Evolutionary conservation across 2,329 filamentous ascomycete genomes (phyloP).

Genomic region (Colletotrichum brevisporum): DNA sequence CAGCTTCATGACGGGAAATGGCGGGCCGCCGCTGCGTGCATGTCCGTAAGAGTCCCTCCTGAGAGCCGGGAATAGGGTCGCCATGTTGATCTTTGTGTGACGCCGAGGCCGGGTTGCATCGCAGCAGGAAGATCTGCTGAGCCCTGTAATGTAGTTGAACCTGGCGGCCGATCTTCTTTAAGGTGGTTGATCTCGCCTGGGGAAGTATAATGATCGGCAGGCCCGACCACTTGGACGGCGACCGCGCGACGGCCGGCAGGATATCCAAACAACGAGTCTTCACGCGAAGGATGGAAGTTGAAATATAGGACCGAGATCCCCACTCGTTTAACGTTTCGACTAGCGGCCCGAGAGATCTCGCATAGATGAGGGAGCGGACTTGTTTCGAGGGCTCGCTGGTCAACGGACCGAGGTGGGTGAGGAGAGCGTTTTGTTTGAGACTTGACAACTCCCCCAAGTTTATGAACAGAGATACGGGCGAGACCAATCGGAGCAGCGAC

Average conservation of each 20-base stretch:
- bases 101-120: slow-evolving; percentile 34
- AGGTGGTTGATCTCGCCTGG: slow-evolving; percentile 27
- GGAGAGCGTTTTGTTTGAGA: slow-evolving; percentile 24
- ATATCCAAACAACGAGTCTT: slow-evolving; percentile 17
- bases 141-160: slow-evolving; percentile 29
- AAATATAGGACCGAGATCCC: slow-evolving; percentile 39
- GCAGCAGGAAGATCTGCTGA: slow-evolving; percentile 33
- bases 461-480: slow-evolving; percentile 15
- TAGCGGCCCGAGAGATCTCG: slow-evolving; percentile 39
- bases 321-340: slow-evolving; percentile 38
- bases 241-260: slow-evolving; percentile 15
- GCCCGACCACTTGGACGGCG: slow-evolving; percentile 32
- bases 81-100: slow-evolving; percentile 36
- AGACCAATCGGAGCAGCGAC: slow-evolving; percentile 21
- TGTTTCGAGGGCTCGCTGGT: slow-evolving; percentile 33
- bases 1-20: slow-evolving; percentile 47
- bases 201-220: slow-evolving; percentile 26
- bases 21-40: slow-evolving; percentile 8
- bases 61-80: slow-evolving; percentile 26
- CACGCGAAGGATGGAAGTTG: slow-evolving; percentile 23
- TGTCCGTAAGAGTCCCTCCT: slow-evolving; percentile 5
- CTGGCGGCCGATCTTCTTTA: slow-evolving; percentile 38
- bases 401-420: slow-evolving; percentile 13
- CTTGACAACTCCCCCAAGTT: slow-evolving; percentile 26
- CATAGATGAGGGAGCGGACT: slow-evolving; percentile 34